Percentiles rank a stretch among this genome's conserved stretches.
These are phyloP conservation scores for Populus davidiana DNA, from an alignment of 345 rosid species.

Conservation along the genomic window DNA sequence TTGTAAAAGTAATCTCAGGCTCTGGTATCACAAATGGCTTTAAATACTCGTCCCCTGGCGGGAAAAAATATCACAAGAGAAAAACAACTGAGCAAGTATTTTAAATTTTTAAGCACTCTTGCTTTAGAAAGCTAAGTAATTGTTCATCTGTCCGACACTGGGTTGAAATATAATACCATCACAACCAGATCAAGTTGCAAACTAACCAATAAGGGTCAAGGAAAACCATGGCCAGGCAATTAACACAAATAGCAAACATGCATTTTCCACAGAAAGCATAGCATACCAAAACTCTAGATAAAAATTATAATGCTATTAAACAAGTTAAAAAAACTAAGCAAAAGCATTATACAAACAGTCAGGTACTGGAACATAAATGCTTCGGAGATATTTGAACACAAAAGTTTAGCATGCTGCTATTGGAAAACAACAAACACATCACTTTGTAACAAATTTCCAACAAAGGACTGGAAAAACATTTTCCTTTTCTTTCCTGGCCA, in stretches of 20 bases:
- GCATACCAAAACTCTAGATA: not conserved
- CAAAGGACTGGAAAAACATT: not conserved
- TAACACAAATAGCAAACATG: not conserved
- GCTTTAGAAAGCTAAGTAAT: not conserved
- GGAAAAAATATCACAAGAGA: not conserved
- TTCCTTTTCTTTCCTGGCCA: not conserved
- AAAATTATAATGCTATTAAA: not conserved
- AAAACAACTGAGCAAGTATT: not conserved
- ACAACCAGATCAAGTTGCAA: not conserved
- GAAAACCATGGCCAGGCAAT: not conserved
- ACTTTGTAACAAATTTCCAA: not conserved
- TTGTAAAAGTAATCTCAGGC: slow-evolving; percentile 53
- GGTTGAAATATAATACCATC: not conserved
- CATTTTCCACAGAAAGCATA: not conserved
- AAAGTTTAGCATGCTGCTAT: not conserved
- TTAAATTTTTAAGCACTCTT: not conserved
- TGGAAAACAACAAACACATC: not conserved
- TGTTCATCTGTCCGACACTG: not conserved
- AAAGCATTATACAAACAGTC: too few species aligned
- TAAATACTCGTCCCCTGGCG: slow-evolving; percentile 61
- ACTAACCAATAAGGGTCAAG: not conserved
- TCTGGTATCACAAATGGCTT: slow-evolving; percentile 65
- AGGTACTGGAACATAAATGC: not conserved
- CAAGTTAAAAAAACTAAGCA: not conserved
- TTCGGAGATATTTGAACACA: not conserved